A percentile compares a stretch with the other conserved stretches of the same genome.
Evolutionary conservation across 257 asterid genomes (phyloP).

Genomic region (Rubia yunnanensis): DNA sequence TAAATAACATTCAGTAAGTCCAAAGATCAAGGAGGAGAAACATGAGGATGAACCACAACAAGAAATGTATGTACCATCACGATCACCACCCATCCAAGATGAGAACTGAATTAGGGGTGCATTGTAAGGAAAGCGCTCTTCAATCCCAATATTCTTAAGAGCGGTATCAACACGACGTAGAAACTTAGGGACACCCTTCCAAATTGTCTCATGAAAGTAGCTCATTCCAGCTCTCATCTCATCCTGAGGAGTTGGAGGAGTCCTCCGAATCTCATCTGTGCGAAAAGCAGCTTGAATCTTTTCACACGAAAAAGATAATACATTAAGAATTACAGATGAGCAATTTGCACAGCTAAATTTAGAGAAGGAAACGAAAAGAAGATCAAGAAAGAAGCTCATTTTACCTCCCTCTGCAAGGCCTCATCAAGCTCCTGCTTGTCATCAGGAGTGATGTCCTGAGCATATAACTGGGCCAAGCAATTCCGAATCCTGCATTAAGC

Average conservation of each 20-base stretch:
- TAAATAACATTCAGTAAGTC: slow-evolving; percentile 3
- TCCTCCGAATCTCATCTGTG: slow-evolving; percentile 43
- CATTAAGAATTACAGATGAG: not conserved
- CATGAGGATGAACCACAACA: not conserved
- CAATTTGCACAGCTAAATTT: not conserved
- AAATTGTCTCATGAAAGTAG: slow-evolving; percentile 46
- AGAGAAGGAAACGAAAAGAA: too few species aligned
- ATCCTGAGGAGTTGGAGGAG: slow-evolving; percentile 50
- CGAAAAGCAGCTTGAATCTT: slow-evolving; percentile 54
- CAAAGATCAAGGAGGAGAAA: not conserved
- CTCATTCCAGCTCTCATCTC: slow-evolving; percentile 61
- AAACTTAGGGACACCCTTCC: slow-evolving; percentile 48
- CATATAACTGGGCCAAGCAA: slow-evolving; percentile 43
- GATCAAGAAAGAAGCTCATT: not conserved
- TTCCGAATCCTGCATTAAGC: slow-evolving; percentile 28
- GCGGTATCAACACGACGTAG: slow-evolving; percentile 45
- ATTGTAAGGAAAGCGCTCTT: slow-evolving; percentile 46
- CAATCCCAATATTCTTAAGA: slow-evolving; percentile 37
- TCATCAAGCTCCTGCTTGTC: slow-evolving; percentile 46
- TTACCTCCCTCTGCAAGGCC: slow-evolving; percentile 47
- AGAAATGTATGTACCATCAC: slow-evolving; percentile 31
- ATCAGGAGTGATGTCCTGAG: slow-evolving; percentile 39
- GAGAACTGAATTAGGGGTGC: slow-evolving; percentile 47
- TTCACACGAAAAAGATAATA: not conserved
- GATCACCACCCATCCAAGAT: slow-evolving; percentile 57